Evolutionary conservation across 73 alveolate genomes (phyloP).

Genomic region (Paramecium bursaria): DNA sequence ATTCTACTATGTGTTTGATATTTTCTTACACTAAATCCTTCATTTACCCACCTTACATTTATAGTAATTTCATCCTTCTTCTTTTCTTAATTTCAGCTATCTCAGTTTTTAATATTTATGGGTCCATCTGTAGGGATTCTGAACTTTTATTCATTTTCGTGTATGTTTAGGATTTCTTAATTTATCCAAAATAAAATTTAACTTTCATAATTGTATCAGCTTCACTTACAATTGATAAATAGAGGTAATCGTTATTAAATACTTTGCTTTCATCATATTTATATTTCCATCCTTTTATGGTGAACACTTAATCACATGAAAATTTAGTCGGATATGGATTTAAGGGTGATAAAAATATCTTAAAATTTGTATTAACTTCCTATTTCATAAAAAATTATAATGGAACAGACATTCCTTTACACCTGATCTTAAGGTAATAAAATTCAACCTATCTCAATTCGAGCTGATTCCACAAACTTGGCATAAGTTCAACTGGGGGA

Average conservation of each 20-base stretch:
- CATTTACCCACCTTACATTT: slow-evolving; percentile 7
- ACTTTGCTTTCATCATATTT: slow-evolving; percentile 17
- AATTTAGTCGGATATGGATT: slow-evolving; percentile 59
- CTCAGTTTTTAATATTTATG: slow-evolving; percentile 3
- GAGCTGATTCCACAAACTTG: slow-evolving; percentile 25
- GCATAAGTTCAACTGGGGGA: slow-evolving; percentile 26
- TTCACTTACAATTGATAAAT: slow-evolving; percentile 36
- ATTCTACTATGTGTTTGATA: slow-evolving; percentile 6
- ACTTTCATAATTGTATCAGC: slow-evolving; percentile 5
- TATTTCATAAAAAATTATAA: slow-evolving; percentile 36
- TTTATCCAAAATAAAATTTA: slow-evolving; percentile 27
- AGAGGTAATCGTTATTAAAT: slow-evolving; percentile 20
- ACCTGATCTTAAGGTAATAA: slow-evolving; percentile 39
- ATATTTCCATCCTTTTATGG: slow-evolving; percentile 58
- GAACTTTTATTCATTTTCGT: not conserved
- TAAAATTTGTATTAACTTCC: not conserved
- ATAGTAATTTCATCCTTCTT: not conserved
- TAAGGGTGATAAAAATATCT: slow-evolving; percentile 1
- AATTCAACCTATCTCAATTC: slow-evolving; percentile 39
- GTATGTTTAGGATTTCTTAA: not conserved
- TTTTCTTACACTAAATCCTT: slow-evolving; percentile 51
- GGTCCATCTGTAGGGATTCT: slow-evolving; percentile 2
- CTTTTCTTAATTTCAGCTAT: slow-evolving; percentile 52
- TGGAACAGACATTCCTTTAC: slow-evolving; percentile 5
- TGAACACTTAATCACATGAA: slow-evolving; percentile 49